Percentiles rank a stretch among this genome's conserved stretches.
These are phyloP conservation scores for Agarophyton chilense DNA, from an alignment of 23 red algal genomes.

Conservation along the genomic window DNA sequence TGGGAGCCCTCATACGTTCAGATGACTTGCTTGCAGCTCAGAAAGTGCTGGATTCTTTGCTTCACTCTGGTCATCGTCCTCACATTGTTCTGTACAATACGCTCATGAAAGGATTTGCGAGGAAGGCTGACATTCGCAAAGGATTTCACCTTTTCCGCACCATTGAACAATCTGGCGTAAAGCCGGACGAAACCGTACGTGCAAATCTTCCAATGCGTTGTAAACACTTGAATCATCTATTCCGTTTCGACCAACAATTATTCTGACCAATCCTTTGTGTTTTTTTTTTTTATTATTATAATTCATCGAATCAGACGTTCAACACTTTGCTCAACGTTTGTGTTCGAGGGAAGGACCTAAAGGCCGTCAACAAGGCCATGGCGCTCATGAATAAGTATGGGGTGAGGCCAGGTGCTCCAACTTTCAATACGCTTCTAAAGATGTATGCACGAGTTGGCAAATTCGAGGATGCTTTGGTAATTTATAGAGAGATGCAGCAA, in stretches of 20 bases:
- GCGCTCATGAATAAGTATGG: constrained; percentile 65
- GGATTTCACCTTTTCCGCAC: constrained; percentile 42
- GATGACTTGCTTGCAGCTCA: constrained; percentile 51
- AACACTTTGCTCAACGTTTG: constrained; percentile 74
- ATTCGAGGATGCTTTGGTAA: constrained; percentile 63
- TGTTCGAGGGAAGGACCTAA: constrained; percentile 58
- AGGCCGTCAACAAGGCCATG: constrained; percentile 57
- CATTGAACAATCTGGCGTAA: constrained; percentile 28
- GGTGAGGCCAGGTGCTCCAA: constrained; percentile 64
- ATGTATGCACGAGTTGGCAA: constrained; percentile 41
- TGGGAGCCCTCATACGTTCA: constrained; percentile 59
- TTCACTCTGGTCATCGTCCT: constrained; percentile 34
- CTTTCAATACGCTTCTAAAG: constrained; percentile 80
- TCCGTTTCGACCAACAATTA: background rate
- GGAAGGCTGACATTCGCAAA: constrained; percentile 35
- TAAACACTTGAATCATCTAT: background rate
- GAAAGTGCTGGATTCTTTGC: constrained; percentile 23
- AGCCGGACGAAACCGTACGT: constrained; percentile 72
- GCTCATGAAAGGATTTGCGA: constrained; percentile 66
- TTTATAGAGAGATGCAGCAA: constrained; percentile 73
- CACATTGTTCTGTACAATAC: constrained; percentile 81
- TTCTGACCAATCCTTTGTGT: background rate
- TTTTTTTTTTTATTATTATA: background rate
- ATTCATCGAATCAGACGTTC: constrained; percentile 57
- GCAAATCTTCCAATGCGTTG: background rate